A percentile compares a stretch with the other conserved stretches of the same genome.
Evolutionary conservation across 345 rosid genomes (phyloP).

Genomic region (Sisymbrium irio): DNA sequence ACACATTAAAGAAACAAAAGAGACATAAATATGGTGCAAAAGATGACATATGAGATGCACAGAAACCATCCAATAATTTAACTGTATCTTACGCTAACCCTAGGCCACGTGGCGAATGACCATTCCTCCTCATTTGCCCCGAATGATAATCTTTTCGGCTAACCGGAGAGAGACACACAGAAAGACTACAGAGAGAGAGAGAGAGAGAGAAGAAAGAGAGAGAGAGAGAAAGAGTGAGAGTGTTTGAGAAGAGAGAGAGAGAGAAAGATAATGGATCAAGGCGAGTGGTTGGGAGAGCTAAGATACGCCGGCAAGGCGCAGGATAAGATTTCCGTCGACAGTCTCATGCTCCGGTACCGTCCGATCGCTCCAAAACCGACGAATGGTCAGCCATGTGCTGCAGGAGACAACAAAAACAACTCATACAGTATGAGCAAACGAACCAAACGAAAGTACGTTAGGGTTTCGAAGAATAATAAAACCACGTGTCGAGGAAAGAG

Average conservation of each 20-base stretch:
- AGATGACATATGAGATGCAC: conserved; percentile 24
- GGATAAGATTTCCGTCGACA: conserved; percentile 44
- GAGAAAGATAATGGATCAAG: conserved; percentile 28
- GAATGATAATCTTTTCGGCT: conserved; percentile 36
- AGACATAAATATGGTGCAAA: conserved; percentile 18
- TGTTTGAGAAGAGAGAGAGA: conserved; percentile 12
- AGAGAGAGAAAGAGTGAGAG: conserved; percentile 12
- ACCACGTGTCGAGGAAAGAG: conserved; percentile 31
- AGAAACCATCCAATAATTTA: conserved; percentile 27
- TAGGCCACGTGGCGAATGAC: conserved; percentile 47
- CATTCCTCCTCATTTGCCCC: conserved; percentile 22
- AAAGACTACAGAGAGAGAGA: conserved; percentile 22
- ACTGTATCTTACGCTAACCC: conserved; percentile 36
- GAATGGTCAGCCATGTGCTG: conserved; percentile 15
- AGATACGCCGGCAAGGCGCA: conserved; percentile 33
- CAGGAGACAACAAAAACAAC: conserved; percentile 29
- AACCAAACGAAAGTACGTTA: conserved; percentile 72
- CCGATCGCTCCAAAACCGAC: conserved; percentile 73
- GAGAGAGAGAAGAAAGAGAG: not conserved
- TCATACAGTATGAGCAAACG: conserved; percentile 34
- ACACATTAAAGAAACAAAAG: not conserved
- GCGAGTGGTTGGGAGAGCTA: conserved; percentile 33
- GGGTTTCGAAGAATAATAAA: conserved; percentile 55
- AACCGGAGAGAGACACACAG: conserved; percentile 26
- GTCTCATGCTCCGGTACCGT: conserved; percentile 71